Evolutionary conservation across 2,329 filamentous ascomycete species (phyloP).

Genomic region (Paraphoma sp.): DNA sequence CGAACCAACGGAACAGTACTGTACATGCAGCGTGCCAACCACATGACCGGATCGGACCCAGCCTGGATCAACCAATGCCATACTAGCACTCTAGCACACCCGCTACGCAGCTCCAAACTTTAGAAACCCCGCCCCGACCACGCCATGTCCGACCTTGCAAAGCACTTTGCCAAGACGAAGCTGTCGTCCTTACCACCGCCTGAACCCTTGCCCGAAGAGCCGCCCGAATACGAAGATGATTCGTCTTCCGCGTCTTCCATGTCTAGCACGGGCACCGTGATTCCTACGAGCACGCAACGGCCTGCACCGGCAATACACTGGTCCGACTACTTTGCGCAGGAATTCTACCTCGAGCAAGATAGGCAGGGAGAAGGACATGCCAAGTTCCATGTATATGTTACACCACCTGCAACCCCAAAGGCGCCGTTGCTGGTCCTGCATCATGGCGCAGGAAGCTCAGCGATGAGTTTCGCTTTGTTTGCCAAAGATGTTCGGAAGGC

Average conservation of each 20-base stretch:
- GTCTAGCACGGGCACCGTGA: slow-evolving; percentile 90
- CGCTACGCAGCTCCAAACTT: slow-evolving; percentile 4
- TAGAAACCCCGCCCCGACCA: slow-evolving; percentile 5
- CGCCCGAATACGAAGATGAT: slow-evolving; percentile 58
- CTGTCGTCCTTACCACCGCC: slow-evolving; percentile 66
- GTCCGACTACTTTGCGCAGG: slow-evolving; percentile 90
- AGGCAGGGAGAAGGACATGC: slow-evolving; percentile 52
- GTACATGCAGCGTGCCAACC: not conserved
- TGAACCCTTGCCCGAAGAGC: slow-evolving; percentile 57
- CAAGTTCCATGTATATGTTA: slow-evolving; percentile 86
- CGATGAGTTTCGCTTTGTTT: slow-evolving; percentile 86
- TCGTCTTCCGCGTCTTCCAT: slow-evolving; percentile 74
- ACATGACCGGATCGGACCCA: not conserved
- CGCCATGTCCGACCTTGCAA: slow-evolving; percentile 81
- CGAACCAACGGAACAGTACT: not conserved
- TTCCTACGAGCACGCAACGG: slow-evolving; percentile 75
- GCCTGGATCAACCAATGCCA: not conserved
- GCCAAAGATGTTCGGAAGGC: slow-evolving; percentile 77
- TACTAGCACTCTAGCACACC: slow-evolving; percentile 1
- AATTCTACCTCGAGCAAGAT: slow-evolving; percentile 72
- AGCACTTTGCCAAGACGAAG: slow-evolving; percentile 78
- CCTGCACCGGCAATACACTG: slow-evolving; percentile 71
- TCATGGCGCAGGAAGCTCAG: slow-evolving; percentile 93
- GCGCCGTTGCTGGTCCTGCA: slow-evolving; percentile 91
- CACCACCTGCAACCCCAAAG: slow-evolving; percentile 69